Evolutionary conservation across 228 moss, liverwort and hornwort genomes (phyloP).

Genomic region (Sphagnum fallax): DNA sequence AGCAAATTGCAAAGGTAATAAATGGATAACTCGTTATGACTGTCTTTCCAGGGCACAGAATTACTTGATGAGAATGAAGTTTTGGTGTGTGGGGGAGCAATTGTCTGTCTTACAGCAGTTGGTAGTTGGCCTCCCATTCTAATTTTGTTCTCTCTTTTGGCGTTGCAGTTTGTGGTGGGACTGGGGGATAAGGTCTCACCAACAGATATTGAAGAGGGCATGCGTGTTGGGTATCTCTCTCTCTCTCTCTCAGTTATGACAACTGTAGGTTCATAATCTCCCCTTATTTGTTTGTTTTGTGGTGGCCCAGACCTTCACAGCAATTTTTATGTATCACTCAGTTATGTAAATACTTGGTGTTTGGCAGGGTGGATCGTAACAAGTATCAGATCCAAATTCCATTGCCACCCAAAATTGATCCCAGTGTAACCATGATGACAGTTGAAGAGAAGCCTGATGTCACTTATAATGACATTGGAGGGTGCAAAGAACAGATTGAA

Average conservation of each 20-base stretch:
- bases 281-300: neutral
- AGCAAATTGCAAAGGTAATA: constrained; percentile 95
- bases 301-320: neutral
- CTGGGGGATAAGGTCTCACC: constrained; percentile 97
- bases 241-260: neutral
- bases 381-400: constrained; percentile 99
- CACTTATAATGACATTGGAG: constrained; percentile 97
- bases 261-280: neutral
- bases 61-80: too few relatives aligned
- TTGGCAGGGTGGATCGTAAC: constrained; percentile 84
- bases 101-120: too few relatives aligned
- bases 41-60: too few relatives aligned
- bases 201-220: constrained; percentile 99
- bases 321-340: neutral
- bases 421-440: constrained; percentile 99
- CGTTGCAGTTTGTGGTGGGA: constrained; percentile 93
- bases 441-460: constrained; percentile 99
- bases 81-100: too few relatives aligned
- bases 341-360: neutral
- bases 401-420: constrained; percentile 96
- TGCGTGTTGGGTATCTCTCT: constrained; percentile 81
- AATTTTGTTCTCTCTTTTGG: neutral
- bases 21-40: neutral
- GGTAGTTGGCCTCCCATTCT: too few relatives aligned
- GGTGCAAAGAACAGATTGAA: constrained; percentile 98